Base-by-base conservation (phyloP, 2,329 filamentous ascomycete genomes). In the Fusarium sp. region DNA sequence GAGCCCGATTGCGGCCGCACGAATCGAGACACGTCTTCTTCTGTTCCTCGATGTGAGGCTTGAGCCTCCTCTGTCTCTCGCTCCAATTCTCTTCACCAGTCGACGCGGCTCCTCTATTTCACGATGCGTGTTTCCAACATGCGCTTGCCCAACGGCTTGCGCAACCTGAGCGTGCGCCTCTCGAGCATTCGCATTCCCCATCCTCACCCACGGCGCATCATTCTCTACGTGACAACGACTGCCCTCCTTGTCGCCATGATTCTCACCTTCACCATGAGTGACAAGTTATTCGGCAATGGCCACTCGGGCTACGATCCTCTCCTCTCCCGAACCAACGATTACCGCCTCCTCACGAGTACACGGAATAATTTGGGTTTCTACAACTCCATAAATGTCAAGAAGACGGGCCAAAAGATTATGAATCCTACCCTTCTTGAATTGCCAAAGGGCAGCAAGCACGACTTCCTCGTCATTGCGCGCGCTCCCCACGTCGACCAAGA, bases 331-430 rank as follows among this genome's bases (percentile, higher is more conserved):
- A 73, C 70, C 19, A 73, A 73, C 37, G 71, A 73, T 27, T 73
- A 72, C 39, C 71, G 71, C 5, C 57, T 73, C 37, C 68, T 73
- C 42, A 72, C 64, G 52, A 73, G 72, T 31, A 27, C 31, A 31
- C 60, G 71, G 44, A 73, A 73, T 57, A 73, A 74, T 49, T 29
- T 73, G 39, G 72, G 72, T 37, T 72, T 73, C 39, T 73, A 74
- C 64, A 73, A 73, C 14, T 56, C 48, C 12, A 73, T 73, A 65
- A 72, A 73, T 49, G 72, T 72, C 57, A 69, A 74, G 58, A 61
- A 68, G 63, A 73, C 68, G 21, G 72, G 72, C n/a, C 60, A 73
- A 25, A 72, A 74, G 60, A 73, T 73, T 54, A 74, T 73, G 72
- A 73, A 73, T 45, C 72, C 72, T 19, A 73, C 72, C 41, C 71